phyloP scores from a whole-genome alignment of 2,329 filamentous ascomycete genomes.

The Cercospora brassicicola region DNA sequence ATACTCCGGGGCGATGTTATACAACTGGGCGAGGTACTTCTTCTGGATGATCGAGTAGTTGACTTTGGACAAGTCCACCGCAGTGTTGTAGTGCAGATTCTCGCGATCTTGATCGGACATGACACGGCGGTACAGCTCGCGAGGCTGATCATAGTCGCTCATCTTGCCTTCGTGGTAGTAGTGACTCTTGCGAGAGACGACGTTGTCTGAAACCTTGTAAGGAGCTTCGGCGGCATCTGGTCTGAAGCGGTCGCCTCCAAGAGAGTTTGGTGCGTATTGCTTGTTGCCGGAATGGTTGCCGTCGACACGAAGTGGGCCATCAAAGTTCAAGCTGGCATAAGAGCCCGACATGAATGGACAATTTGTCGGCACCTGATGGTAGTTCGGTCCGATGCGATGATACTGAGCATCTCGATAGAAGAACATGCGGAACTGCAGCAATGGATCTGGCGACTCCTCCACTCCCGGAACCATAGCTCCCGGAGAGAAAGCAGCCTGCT shows the following conservation, averaged over 20 bases:
- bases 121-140: background rate
- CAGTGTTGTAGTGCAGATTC: background rate
- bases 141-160: background rate
- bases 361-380: background rate
- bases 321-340: background rate
- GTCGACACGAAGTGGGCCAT: background rate
- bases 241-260: background rate
- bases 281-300: background rate
- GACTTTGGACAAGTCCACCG: background rate
- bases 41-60: background rate
- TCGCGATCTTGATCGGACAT: background rate
- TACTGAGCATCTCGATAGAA: slow-evolving; percentile 22
- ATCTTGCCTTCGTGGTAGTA: background rate
- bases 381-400: slow-evolving; percentile 9
- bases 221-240: background rate
- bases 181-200: background rate
- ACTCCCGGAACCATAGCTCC: slow-evolving; percentile 19
- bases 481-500: slow-evolving; percentile 55
- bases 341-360: background rate
- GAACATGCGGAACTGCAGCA: slow-evolving; percentile 23
- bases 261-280: background rate
- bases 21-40: background rate
- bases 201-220: background rate
- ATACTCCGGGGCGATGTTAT: background rate
- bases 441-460: slow-evolving; percentile 18